These are phyloP conservation scores for Fimicolochytrium jonesii DNA, from an alignment of 192 early-diverging fungal genomes.

Conservation along the genomic window DNA sequence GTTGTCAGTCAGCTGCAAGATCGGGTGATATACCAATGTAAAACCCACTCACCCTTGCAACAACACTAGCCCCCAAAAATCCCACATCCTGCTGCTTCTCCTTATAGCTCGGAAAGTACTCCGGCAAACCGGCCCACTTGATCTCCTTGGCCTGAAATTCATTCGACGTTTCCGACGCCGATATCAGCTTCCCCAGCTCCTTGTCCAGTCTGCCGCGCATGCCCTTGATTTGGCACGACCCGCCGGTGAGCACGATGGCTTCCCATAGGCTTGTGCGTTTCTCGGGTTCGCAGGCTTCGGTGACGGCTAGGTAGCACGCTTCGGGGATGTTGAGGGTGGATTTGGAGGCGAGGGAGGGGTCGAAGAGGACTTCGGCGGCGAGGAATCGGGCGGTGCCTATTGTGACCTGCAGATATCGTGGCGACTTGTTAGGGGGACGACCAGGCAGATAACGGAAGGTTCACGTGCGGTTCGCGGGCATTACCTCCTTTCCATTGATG, in stretches of 20 bases:
- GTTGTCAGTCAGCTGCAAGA: neutral
- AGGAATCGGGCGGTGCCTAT: slow-evolving; percentile 59
- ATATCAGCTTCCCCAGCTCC: slow-evolving; percentile 56
- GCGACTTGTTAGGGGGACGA: too few relatives aligned
- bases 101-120: slow-evolving; percentile 80
- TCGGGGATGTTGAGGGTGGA: slow-evolving; percentile 44
- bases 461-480: too few relatives aligned
- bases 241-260: slow-evolving; percentile 79
- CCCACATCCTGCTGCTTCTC: slow-evolving; percentile 60
- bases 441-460: too few relatives aligned
- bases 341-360: slow-evolving; percentile 50
- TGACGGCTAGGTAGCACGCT: slow-evolving; percentile 60
- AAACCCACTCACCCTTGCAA: slow-evolving; percentile 67
- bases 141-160: slow-evolving; percentile 82
- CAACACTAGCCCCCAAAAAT: slow-evolving; percentile 82
- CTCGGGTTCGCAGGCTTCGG: slow-evolving; percentile 59
- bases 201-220: slow-evolving; percentile 68
- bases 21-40: neutral
- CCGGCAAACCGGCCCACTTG: slow-evolving; percentile 76
- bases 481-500: slow-evolving; percentile 31
- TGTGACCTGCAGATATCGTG: too few relatives aligned
- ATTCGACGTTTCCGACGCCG: slow-evolving; percentile 77
- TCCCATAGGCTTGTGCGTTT: slow-evolving; percentile 82
- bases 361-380: slow-evolving; percentile 68
- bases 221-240: slow-evolving; percentile 45